Conservation (phyloP, 2,329 filamentous ascomycete species). For the Simplicillium aogashimaense region DNA sequence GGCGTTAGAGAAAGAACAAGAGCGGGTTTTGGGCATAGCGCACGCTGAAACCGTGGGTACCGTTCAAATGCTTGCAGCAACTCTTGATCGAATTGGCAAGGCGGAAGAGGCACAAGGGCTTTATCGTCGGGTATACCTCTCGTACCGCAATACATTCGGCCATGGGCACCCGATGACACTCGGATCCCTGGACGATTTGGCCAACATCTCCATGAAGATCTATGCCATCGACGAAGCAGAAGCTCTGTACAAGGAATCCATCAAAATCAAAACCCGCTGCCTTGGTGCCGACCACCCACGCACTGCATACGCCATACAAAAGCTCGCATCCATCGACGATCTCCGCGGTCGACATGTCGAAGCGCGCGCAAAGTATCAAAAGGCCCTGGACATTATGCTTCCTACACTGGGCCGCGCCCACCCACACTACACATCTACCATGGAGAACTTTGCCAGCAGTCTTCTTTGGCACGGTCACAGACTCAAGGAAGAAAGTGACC, state of each 20-base stretch:
- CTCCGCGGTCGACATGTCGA: conserved; percentile 11
- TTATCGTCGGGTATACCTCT: conserved; percentile 14
- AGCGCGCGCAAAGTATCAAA: conserved; percentile 12
- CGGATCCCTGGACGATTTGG: conserved; percentile 16
- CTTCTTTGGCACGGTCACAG: conserved; percentile 8
- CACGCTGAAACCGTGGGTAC: conserved; percentile 14
- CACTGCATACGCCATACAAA: conserved; percentile 14
- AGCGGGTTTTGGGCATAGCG: conserved; percentile 12
- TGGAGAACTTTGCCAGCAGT: conserved; percentile 14
- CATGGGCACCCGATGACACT: conserved; percentile 16
- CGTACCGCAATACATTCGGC: conserved; percentile 15
- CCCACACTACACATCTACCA: conserved; percentile 12
- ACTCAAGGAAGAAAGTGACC: conserved; percentile 5
- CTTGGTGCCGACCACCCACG: conserved; percentile 13
- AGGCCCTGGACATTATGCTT: conserved; percentile 12
- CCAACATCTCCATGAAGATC: conserved; percentile 12
- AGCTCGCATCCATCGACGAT: conserved; percentile 16
- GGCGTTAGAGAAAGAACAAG: conserved; percentile 13
- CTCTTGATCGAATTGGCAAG: conserved; percentile 12
- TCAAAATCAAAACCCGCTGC: conserved; percentile 13
- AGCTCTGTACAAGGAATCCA: conserved; percentile 13
- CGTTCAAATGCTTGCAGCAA: conserved; percentile 14
- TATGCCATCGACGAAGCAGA: conserved; percentile 18
- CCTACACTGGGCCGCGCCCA: conserved; percentile 13
- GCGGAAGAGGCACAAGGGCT: conserved; percentile 14